Evolutionary conservation across 352 stramenopile genomes (phyloP).

Genomic region (Pythium periplocum): DNA sequence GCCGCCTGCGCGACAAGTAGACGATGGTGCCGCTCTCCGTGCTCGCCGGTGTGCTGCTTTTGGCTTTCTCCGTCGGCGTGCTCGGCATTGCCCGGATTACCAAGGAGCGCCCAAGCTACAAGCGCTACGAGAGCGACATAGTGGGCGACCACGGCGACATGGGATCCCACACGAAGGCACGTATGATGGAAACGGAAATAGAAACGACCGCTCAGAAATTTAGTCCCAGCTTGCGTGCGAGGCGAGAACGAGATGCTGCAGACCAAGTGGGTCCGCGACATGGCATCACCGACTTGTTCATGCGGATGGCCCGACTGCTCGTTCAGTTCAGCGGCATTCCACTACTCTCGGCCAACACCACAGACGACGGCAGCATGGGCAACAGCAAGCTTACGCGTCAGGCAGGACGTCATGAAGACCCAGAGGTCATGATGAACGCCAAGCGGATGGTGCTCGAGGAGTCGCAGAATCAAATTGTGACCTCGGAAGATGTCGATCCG

Average conservation of each 20-base stretch:
- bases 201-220: background rate
- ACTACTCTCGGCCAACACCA: conserved; percentile 7
- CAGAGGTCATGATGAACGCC: too few relatives aligned
- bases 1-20: background rate
- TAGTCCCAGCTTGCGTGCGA: too few relatives aligned
- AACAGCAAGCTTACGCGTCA: conserved; percentile 6
- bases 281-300: background rate
- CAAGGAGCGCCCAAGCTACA: conserved; percentile 21
- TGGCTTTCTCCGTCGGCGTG: conserved; percentile 15
- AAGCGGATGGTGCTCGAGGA: too few relatives aligned
- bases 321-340: conserved; percentile 17
- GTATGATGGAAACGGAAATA: background rate
- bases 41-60: conserved; percentile 9
- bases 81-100: conserved; percentile 18
- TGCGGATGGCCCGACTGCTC: conserved; percentile 1
- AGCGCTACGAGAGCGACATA: conserved; percentile 18
- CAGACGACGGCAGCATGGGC: conserved; percentile 12
- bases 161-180: background rate
- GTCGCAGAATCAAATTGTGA: too few relatives aligned
- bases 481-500: too few relatives aligned
- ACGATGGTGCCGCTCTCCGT: conserved; percentile 15
- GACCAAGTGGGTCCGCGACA: too few relatives aligned
- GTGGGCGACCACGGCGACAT: conserved; percentile 3
- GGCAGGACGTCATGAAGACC: background rate
- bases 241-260: too few relatives aligned